Percentiles rank a stretch among this genome's conserved stretches.
phyloP scores from a whole-genome alignment of 768 basidiomycete species.

The Crepidotus variabilis region DNA sequence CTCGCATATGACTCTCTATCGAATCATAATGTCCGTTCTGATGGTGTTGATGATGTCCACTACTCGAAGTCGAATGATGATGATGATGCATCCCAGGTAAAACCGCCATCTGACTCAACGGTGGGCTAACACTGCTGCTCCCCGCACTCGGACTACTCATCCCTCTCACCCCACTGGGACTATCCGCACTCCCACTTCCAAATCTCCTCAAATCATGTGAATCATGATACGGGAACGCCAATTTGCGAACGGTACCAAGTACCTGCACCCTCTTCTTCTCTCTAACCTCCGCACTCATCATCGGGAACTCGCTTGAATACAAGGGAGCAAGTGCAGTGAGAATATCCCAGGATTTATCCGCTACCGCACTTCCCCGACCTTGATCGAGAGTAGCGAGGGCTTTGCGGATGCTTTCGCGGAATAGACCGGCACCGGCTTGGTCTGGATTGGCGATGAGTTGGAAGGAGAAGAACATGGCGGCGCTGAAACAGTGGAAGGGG shows the following conservation, averaged over 20 bases:
- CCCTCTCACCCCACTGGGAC: constrained; percentile 30
- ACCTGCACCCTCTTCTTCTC: constrained; percentile 61
- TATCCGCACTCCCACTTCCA: constrained; percentile 50
- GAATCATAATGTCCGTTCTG: too few relatives aligned
- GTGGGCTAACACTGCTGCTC: constrained; percentile 25
- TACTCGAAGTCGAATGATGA: neutral
- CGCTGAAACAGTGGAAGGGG: constrained; percentile 80
- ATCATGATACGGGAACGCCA: constrained; percentile 81
- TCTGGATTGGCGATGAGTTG: constrained; percentile 79
- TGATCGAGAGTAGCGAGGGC: constrained; percentile 64
- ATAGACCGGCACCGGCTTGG: constrained; percentile 72
- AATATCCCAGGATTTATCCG: constrained; percentile 73
- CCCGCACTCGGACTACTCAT: neutral
- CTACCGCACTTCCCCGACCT: constrained; percentile 59
- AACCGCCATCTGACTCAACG: constrained; percentile 7
- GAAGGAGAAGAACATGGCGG: constrained; percentile 91
- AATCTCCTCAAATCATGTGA: constrained; percentile 50
- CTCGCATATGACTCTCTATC: neutral
- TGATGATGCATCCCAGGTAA: constrained; percentile 2
- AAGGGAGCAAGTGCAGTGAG: constrained; percentile 68
- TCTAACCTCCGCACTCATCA: constrained; percentile 42
- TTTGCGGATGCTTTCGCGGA: constrained; percentile 72
- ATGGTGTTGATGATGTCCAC: neutral
- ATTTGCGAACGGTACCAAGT: constrained; percentile 63
- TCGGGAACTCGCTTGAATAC: constrained; percentile 62